Conservation (phyloP, 805 yeast genomes). For the Jamesozyma spencerorum region DNA sequence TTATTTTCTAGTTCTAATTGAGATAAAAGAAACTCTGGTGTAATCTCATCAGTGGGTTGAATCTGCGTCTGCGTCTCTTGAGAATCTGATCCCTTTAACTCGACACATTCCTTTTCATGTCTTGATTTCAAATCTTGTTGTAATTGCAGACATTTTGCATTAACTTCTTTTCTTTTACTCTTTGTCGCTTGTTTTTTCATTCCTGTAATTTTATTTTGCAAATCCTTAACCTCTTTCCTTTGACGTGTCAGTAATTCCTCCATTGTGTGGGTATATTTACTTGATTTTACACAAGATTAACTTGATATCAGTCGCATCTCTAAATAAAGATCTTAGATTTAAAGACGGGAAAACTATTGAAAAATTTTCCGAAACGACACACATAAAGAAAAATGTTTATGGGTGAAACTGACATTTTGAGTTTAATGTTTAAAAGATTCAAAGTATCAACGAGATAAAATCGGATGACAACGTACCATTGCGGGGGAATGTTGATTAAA, state of each 20-base stretch:
- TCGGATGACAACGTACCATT: too few species aligned
- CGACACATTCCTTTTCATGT: conserved; percentile 46
- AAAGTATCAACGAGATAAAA: too few species aligned
- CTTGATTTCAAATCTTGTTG: conserved; percentile 44
- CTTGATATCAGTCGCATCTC: too few species aligned
- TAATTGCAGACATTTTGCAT: conserved; percentile 48
- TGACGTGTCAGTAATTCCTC: conserved; percentile 39
- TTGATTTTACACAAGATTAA: too few species aligned
- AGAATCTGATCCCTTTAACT: conserved; percentile 6
- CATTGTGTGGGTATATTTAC: conserved; percentile 8
- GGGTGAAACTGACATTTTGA: too few species aligned
- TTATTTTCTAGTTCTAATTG: conserved; percentile 38
- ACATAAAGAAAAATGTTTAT: too few species aligned
- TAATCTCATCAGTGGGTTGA: conserved; percentile 34
- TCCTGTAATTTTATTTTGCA: conserved; percentile 58
- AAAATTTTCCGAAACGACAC: too few species aligned
- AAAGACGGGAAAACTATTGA: too few species aligned
- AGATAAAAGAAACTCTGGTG: conserved; percentile 62
- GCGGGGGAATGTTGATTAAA: too few species aligned
- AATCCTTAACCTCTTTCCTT: conserved; percentile 56
- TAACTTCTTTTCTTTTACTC: conserved; percentile 61
- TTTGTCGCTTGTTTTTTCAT: conserved; percentile 78
- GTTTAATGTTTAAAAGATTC: too few species aligned
- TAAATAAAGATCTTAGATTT: too few species aligned
- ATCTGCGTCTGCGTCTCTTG: conserved; percentile 1